Base-by-base conservation (phyloP, 1,284 basidiomycete species). In the Trichosporon sp. region DNA sequence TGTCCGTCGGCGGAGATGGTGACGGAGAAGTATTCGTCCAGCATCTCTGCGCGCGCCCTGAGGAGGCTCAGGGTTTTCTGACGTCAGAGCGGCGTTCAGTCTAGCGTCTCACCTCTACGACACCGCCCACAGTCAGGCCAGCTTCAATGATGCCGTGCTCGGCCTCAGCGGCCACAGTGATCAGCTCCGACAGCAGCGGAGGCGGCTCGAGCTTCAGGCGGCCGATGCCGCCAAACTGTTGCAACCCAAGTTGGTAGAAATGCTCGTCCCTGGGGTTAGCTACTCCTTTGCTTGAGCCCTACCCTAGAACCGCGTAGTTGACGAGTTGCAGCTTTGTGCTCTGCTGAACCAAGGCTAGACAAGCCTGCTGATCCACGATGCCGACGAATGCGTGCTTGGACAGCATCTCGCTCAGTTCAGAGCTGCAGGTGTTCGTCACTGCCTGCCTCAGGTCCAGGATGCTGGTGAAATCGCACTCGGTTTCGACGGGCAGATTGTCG, bases 371-470 rank as follows among this genome's bases (percentile, higher is more conserved):
- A 79, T 98, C 95, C 4, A 95, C 93, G 27, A 98, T 89, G 1
- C 96, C 96, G 35, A 99, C 95, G 78, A 97, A 98, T 0, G 89
- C 91, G 77, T 98, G 93, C 58, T 92, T 90, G 72, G 90, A 87
- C 38, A 99, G 79, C 44, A 98, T 91, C 74, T 95, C 92, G 0
- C 88, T 88, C 18, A 98, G 84, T 47, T 89, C 95, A 95, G 76
- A 66, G 69, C 64, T 65, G 35, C 12, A 9, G 21, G 13, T 27
- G 18, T 89, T 89, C 32, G 83, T 75, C 0, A 92, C 84, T 1
- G 85, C 85, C 47, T 86, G 84, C 35, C 96, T 86, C 68, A 99
- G 83, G 53, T 86, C 86, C 65, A 84, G 82, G 12, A 99, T 87
- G n/a, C 93, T 97, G 2, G 88, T 89, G 65, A 99, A 83, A 64